These are phyloP conservation scores for Ceratocystis eucalypticola DNA, from an alignment of 2,329 filamentous ascomycete genomes.

Conservation along the genomic window DNA sequence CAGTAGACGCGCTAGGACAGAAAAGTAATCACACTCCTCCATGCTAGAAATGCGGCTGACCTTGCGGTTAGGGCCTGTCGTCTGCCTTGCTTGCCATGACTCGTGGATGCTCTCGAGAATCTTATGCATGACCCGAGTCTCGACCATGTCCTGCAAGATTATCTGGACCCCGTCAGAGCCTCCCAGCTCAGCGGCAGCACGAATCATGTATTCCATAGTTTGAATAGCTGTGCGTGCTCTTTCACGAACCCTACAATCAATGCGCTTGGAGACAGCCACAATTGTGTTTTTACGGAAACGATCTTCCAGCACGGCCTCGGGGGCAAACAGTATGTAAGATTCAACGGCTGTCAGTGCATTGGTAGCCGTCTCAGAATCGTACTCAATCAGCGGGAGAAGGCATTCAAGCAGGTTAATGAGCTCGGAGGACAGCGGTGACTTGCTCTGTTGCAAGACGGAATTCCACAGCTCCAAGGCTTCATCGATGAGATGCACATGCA, in stretches of 20 bases:
- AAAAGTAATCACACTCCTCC: slow-evolving; percentile 74
- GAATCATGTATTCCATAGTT: slow-evolving; percentile 52
- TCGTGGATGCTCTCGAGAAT: slow-evolving; percentile 54
- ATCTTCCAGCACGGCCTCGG: slow-evolving; percentile 50
- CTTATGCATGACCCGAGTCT: slow-evolving; percentile 47
- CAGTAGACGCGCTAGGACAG: slow-evolving; percentile 64
- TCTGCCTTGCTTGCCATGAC: slow-evolving; percentile 61
- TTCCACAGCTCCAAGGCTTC: slow-evolving; percentile 86
- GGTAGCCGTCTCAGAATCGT: slow-evolving; percentile 49
- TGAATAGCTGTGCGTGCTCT: slow-evolving; percentile 44
- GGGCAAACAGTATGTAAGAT: slow-evolving; percentile 56
- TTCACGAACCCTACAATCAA: slow-evolving; percentile 43
- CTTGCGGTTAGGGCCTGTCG: slow-evolving; percentile 64
- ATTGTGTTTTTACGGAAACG: slow-evolving; percentile 38
- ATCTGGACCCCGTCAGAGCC: slow-evolving; percentile 46
- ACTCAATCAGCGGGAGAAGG: slow-evolving; percentile 52
- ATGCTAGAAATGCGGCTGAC: slow-evolving; percentile 57
- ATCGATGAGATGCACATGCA: slow-evolving; percentile 73
- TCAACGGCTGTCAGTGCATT: slow-evolving; percentile 52
- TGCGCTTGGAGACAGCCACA: slow-evolving; percentile 36
- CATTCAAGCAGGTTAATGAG: slow-evolving; percentile 50
- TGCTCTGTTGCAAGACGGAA: slow-evolving; percentile 54
- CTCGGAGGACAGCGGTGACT: slow-evolving; percentile 45
- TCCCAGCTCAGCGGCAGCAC: slow-evolving; percentile 47
- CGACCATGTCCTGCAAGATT: slow-evolving; percentile 52